These are phyloP conservation scores for Trichosporon faecale DNA, from an alignment of 1,284 basidiomycete genomes.

Conservation along the genomic window DNA sequence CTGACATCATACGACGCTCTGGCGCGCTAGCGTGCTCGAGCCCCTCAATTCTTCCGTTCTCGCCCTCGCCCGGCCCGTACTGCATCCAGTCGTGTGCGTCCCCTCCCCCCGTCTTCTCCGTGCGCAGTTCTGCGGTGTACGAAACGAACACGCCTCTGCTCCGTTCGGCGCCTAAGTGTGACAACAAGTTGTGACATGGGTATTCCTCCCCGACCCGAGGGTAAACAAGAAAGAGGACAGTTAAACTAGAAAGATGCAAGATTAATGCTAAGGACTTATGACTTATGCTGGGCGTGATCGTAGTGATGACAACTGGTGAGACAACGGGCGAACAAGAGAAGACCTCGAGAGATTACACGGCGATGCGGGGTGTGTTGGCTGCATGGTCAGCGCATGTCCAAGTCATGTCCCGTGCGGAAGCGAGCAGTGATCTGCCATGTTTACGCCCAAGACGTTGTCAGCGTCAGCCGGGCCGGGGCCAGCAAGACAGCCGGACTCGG, in stretches of 20 bases:
- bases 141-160: too few species aligned
- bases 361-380: slow-evolving; percentile 5
- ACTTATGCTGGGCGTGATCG: neutral
- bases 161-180: neutral
- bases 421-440: neutral
- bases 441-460: neutral
- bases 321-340: neutral
- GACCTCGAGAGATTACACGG: neutral
- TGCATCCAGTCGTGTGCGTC: too few species aligned
- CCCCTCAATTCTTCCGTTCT: too few species aligned
- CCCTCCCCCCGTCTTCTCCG: too few species aligned
- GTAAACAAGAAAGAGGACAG: neutral
- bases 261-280: neutral
- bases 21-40: too few species aligned
- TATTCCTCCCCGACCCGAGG: neutral
- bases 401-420: neutral
- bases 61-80: too few species aligned
- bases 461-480: too few species aligned
- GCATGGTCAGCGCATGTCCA: neutral
- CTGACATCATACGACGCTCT: too few species aligned
- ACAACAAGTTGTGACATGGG: neutral
- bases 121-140: too few species aligned
- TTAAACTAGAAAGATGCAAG: neutral
- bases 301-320: neutral
- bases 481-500: too few species aligned